Conservation (phyloP, 2,329 filamentous ascomycete genomes). For the Trichoderma polysporum region DNA sequence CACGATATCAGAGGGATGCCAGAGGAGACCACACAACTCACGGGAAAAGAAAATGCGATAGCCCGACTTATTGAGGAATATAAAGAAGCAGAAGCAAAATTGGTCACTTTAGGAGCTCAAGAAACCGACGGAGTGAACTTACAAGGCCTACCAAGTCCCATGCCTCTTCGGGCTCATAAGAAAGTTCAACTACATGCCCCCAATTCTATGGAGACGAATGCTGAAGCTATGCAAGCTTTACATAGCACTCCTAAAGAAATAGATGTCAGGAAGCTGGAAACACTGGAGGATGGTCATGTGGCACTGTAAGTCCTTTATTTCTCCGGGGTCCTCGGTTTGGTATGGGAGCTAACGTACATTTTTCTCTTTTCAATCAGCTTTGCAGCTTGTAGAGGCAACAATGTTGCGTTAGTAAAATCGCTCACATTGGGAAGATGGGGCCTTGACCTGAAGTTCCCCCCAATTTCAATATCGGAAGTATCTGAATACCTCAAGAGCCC, state of each 20-base stretch:
- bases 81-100: background rate
- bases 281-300: background rate
- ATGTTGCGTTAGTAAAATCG: background rate
- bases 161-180: background rate
- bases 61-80: background rate
- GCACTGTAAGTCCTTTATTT: background rate
- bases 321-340: background rate
- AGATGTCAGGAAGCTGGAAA: background rate
- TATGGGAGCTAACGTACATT: background rate
- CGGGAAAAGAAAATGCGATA: background rate
- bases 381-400: background rate
- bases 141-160: background rate
- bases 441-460: background rate
- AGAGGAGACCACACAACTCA: background rate
- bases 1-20: background rate
- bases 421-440: background rate
- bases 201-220: background rate
- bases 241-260: background rate
- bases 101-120: background rate
- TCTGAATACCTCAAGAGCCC: background rate
- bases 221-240: background rate
- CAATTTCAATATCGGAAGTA: background rate
- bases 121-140: background rate
- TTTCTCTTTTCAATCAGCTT: background rate
- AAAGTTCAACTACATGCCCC: background rate